A percentile compares a stretch with the other conserved stretches of the same genome.
Evolutionary conservation across 129 eudicot species (phyloP).

Genomic region (Heracleum sosnowskyi): DNA sequence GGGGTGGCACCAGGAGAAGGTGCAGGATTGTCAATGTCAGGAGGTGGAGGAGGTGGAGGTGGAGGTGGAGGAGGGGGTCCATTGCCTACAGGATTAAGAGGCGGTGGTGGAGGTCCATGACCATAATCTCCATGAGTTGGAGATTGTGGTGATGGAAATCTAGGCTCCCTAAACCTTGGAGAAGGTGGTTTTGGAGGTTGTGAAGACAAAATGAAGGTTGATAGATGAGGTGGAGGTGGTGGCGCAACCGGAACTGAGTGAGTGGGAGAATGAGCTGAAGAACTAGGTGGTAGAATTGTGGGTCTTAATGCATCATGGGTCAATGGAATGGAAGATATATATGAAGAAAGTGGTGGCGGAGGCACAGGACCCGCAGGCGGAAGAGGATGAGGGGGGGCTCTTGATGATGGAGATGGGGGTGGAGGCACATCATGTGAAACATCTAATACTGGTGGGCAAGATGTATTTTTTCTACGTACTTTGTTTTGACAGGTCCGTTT

Average conservation of each 20-base stretch:
- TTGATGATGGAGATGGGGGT: slow-evolving; percentile 20
- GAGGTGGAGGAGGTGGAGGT: slow-evolving; percentile 4
- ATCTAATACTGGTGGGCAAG: slow-evolving; percentile 48
- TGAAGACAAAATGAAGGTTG: background rate
- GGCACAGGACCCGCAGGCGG: too few species aligned
- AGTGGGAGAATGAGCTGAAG: background rate
- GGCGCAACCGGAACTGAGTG: too few species aligned
- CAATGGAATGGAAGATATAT: background rate
- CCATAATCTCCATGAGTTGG: background rate
- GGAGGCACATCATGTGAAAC: slow-evolving; percentile 13
- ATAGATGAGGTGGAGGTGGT: background rate
- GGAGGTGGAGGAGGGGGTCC: slow-evolving; percentile 15
- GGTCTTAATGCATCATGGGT: slow-evolving; percentile 9
- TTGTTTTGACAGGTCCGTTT: slow-evolving; percentile 20
- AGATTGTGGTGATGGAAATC: slow-evolving; percentile 6
- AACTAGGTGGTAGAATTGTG: background rate
- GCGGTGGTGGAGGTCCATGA: slow-evolving; percentile 25
- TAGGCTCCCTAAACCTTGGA: slow-evolving; percentile 2
- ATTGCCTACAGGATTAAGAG: slow-evolving; percentile 10
- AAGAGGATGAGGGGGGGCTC: too few species aligned
- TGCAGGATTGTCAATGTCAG: background rate
- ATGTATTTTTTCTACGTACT: slow-evolving; percentile 35
- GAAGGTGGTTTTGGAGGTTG: slow-evolving; percentile 20
- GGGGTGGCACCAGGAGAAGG: slow-evolving; percentile 18
- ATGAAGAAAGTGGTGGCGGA: background rate